Evolutionary conservation across 2,329 filamentous ascomycete genomes (phyloP).

Genomic region (Calonectria hongkongensis): DNA sequence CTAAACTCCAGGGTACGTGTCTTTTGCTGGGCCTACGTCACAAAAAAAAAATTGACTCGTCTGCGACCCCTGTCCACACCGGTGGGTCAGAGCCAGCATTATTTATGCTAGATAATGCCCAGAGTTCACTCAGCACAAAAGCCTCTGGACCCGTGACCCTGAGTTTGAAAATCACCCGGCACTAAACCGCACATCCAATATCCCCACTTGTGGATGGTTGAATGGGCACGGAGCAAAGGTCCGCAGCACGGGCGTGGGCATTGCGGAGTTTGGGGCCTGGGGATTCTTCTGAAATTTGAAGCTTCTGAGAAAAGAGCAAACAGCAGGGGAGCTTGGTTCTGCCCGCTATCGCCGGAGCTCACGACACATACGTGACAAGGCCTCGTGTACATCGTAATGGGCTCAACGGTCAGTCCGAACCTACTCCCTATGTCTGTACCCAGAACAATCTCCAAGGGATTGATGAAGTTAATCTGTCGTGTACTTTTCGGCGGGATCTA

Average conservation of each 20-base stretch:
- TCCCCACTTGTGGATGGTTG: too few species aligned
- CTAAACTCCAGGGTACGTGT: neutral
- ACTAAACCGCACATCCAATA: too few species aligned
- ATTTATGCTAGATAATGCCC: neutral
- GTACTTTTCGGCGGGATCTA: neutral
- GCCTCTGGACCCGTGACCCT: neutral
- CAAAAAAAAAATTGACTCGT: neutral
- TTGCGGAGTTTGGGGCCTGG: neutral
- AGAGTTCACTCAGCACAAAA: neutral
- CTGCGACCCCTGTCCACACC: neutral
- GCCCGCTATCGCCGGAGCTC: neutral
- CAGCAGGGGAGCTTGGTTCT: neutral
- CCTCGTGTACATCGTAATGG: slow-evolving; percentile 4
- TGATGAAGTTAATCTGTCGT: slow-evolving; percentile 17
- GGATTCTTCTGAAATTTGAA: too few species aligned
- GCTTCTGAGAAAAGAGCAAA: neutral
- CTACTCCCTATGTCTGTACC: neutral
- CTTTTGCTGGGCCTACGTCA: neutral
- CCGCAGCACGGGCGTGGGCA: neutral
- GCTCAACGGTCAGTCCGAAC: neutral
- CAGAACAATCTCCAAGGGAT: neutral
- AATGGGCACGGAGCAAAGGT: neutral
- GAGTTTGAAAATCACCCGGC: neutral
- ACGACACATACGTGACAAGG: neutral
- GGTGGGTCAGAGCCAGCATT: neutral